Evolutionary conservation across 805 yeast species (phyloP).

Genomic region (Starmerella asiatica): DNA sequence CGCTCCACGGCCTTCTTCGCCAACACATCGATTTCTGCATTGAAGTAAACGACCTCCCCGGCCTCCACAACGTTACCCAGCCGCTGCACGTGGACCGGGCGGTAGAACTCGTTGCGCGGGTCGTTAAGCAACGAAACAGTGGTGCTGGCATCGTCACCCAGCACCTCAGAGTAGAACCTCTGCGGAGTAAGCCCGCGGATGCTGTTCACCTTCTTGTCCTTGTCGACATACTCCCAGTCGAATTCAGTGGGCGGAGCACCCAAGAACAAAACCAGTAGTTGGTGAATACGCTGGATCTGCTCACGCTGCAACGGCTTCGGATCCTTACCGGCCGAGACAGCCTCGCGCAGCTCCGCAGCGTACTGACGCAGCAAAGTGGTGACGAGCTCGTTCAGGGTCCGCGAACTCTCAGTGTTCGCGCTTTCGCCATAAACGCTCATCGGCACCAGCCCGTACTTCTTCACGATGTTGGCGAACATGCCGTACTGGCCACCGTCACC

Average conservation of each 20-base stretch:
- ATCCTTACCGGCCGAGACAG: slow-evolving; percentile 31
- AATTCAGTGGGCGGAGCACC: slow-evolving; percentile 71
- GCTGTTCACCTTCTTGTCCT: slow-evolving; percentile 40
- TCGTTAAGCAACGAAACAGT: slow-evolving; percentile 63
- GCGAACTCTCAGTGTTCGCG: slow-evolving; percentile 39
- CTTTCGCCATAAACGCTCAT: slow-evolving; percentile 59
- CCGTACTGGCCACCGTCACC: slow-evolving; percentile 83
- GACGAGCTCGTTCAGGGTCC: slow-evolving; percentile 44
- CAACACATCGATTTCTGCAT: slow-evolving; percentile 45
- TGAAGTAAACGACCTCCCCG: slow-evolving; percentile 57
- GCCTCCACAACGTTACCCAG: slow-evolving; percentile 63
- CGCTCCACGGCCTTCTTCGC: slow-evolving; percentile 52
- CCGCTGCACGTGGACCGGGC: slow-evolving; percentile 55
- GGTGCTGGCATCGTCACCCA: slow-evolving; percentile 39
- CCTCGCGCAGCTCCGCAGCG: slow-evolving; percentile 54
- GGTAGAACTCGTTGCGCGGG: slow-evolving; percentile 59
- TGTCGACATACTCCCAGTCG: slow-evolving; percentile 63
- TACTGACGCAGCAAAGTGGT: slow-evolving; percentile 63
- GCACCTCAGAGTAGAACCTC: slow-evolving; percentile 45
- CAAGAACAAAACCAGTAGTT: slow-evolving; percentile 50
- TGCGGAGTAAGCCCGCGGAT: slow-evolving; percentile 44
- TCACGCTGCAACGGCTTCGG: slow-evolving; percentile 31
- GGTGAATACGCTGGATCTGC: slow-evolving; percentile 46
- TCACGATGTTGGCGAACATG: slow-evolving; percentile 62
- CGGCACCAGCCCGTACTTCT: slow-evolving; percentile 75